These are phyloP conservation scores for Chrysanthemum seticuspe DNA, from an alignment of 129 eudicot genomes.

Conservation along the genomic window DNA sequence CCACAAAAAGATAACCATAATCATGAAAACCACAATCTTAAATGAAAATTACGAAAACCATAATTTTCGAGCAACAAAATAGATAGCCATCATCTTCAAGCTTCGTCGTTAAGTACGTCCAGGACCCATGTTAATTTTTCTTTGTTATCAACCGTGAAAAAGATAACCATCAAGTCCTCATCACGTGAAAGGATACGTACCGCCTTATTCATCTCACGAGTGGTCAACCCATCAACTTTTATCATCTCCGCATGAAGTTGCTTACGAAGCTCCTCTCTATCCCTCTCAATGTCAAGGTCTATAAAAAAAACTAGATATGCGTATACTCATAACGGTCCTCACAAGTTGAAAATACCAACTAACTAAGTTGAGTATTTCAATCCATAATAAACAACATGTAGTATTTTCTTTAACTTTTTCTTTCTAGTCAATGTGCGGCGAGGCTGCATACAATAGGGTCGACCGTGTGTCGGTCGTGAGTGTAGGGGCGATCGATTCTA, in stretches of 20 bases:
- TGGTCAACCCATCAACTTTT: background rate
- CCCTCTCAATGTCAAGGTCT: background rate
- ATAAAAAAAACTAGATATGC: background rate
- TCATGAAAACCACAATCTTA: too few species aligned
- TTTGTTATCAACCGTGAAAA: background rate
- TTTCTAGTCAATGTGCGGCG: too few species aligned
- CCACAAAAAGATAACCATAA: too few species aligned
- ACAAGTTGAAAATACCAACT: background rate
- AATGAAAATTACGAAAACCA: too few species aligned
- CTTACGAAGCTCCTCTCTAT: slow-evolving; percentile 4
- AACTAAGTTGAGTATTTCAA: background rate
- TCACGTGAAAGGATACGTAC: background rate
- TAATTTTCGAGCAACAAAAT: too few species aligned
- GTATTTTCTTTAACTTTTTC: too few species aligned
- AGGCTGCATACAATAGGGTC: too few species aligned
- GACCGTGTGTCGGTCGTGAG: too few species aligned
- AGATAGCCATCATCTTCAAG: too few species aligned
- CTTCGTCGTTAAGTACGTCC: background rate
- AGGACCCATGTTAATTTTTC: background rate
- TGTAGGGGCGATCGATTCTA: too few species aligned
- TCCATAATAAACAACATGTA: background rate
- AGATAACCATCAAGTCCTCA: background rate
- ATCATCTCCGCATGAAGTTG: background rate
- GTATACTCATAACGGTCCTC: background rate
- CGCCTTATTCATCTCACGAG: background rate